Evolutionary conservation across 208 protist species (phyloP), one percentile per base, ranked within the genome.

Genomic region (Kentomonas sorsogonicus): DNA sequence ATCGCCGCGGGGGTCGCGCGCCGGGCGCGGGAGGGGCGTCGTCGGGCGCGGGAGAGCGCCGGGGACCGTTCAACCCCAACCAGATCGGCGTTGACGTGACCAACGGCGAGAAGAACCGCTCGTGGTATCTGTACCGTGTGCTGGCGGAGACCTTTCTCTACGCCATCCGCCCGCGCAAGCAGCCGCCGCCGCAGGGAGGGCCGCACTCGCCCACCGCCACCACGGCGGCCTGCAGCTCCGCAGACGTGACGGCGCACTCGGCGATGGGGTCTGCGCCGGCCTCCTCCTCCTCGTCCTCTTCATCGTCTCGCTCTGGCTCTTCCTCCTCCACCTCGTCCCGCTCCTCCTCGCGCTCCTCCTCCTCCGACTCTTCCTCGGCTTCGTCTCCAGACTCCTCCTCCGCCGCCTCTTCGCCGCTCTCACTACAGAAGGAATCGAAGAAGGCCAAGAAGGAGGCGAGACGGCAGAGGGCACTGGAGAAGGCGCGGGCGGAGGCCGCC

Each of bases 41-140:
- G 6, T 53, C 15, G 29, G 41, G 45, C 9, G 36, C 20, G 30
- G 44, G 43, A 20, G 47, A 53, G 2, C 53, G 48, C 27, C 53
- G 55, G 23, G 50, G 33, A 4, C 16, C 55, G 41, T 48, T 63
- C 20, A 93, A 93, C 67, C 85, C 85, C 16, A 93, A 93, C 55
- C 85, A 93, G 51, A 83, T 93, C 27, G 85, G 85, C 18, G 62
- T 79, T n/a, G 81, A 77, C 13, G 66, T 89, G 15, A 76, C 63
- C 26, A 72, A 78, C 25, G 72, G 73, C 6, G 52, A 69, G 31
- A 66, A 53, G 34, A 81, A 84, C 45, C 70, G 74, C 34, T 77
- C 68, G 34, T 93, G 85, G 85, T 89, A 88, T 54, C 55, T 83
- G 18, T 69, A 82, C 53, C 69, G 86, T 41, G 72, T 81, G 13